These are phyloP conservation scores for Brettanomyces nanus DNA, from an alignment of 805 yeast species.

Conservation along the genomic window DNA sequence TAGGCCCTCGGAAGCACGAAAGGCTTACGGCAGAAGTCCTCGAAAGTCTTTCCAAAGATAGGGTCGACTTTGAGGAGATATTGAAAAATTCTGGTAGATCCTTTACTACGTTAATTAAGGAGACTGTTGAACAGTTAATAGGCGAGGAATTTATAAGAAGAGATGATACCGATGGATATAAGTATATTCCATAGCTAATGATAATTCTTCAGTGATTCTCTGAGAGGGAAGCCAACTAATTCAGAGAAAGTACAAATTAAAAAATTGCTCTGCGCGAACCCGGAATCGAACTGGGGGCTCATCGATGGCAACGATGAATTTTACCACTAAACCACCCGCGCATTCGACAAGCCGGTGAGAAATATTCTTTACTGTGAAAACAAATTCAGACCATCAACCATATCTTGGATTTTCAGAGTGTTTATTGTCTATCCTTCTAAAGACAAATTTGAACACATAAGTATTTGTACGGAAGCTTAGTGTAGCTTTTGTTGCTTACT, in stretches of 20 bases:
- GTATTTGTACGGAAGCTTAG: too few relatives aligned
- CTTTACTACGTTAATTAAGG: background rate
- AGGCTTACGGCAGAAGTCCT: background rate
- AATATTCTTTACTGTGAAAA: too few relatives aligned
- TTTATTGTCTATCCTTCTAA: too few relatives aligned
- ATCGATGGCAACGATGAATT: slow-evolving; percentile 7
- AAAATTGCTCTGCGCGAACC: slow-evolving; percentile 7
- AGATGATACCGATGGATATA: background rate
- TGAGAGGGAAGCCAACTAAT: too few relatives aligned
- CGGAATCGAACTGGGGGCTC: slow-evolving; percentile 9
- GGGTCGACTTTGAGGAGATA: background rate
- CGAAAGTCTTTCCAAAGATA: background rate
- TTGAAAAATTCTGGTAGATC: background rate
- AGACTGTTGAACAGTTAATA: background rate
- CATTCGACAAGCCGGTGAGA: too few relatives aligned
- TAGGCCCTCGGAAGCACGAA: background rate
- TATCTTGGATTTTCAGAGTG: too few relatives aligned
- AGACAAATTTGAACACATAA: too few relatives aligned
- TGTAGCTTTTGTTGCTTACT: too few relatives aligned
- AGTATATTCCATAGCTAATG: background rate
- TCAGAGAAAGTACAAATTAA: slow-evolving; percentile 1
- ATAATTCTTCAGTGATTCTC: too few relatives aligned
- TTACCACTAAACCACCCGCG: slow-evolving; percentile 7
- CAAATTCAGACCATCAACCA: too few relatives aligned
- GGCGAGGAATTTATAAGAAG: slow-evolving; percentile 1